These are phyloP conservation scores for Strigomonas oncopelti DNA, from an alignment of 208 protist species.

Conservation along the genomic window DNA sequence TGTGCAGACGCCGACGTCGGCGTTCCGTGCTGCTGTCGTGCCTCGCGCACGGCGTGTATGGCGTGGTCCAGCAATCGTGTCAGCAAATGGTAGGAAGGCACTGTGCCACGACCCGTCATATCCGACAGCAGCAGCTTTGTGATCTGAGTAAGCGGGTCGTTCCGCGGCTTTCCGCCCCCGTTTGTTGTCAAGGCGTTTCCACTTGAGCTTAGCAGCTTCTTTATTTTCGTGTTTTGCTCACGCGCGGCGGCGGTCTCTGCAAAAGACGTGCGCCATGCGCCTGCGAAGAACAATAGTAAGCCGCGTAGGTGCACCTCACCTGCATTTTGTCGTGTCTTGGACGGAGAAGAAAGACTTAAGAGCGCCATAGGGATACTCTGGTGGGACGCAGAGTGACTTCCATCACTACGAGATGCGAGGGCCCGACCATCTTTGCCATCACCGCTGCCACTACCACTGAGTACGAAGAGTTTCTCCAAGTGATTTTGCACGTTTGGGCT, in stretches of 20 bases:
- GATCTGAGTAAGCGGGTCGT: neutral
- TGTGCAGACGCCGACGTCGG: neutral
- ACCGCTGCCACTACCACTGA: neutral
- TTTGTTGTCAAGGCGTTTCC: neutral
- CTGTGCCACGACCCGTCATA: neutral
- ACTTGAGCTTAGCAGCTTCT: neutral
- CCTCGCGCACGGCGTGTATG: neutral
- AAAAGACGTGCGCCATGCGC: neutral
- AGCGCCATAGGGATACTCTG: neutral
- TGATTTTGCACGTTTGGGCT: neutral
- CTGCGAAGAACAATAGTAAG: neutral
- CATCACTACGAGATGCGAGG: no score
- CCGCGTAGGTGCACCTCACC: neutral
- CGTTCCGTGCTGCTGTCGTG: no score
- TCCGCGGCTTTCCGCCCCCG: no score
- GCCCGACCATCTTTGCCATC: no score
- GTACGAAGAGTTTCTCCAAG: neutral
- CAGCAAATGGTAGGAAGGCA: neutral
- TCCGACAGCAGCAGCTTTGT: neutral
- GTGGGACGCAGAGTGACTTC: neutral
- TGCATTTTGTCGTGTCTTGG: neutral
- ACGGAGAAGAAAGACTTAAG: neutral
- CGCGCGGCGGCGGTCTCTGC: neutral
- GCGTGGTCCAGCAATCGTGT: neutral
- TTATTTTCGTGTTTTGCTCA: neutral